Conservation (phyloP, 2,329 filamentous ascomycete genomes). For the Fusarium buharicum region DNA sequence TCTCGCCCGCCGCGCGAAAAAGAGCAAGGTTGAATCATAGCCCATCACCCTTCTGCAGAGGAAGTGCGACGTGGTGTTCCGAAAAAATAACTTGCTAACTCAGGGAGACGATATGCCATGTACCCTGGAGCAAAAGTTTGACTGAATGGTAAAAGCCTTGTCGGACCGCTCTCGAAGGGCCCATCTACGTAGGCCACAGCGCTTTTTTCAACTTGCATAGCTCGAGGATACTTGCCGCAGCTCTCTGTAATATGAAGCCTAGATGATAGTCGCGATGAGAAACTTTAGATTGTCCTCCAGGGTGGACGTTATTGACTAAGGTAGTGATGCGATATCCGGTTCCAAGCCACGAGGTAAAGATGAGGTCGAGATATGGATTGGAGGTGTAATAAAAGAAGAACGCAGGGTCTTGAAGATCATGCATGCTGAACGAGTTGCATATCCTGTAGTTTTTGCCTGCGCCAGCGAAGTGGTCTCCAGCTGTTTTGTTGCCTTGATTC, state of each 20-base stretch:
- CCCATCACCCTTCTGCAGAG: slow-evolving; percentile 66
- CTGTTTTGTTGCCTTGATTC: slow-evolving; percentile 46
- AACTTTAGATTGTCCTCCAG: slow-evolving; percentile 66
- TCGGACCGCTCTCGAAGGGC: slow-evolving; percentile 67
- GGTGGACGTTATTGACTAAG: slow-evolving; percentile 71
- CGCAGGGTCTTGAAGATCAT: slow-evolving; percentile 60
- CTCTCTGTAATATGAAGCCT: slow-evolving; percentile 66
- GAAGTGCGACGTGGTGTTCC: slow-evolving; percentile 61
- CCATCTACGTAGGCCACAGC: slow-evolving; percentile 71
- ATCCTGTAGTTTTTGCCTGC: slow-evolving; percentile 68
- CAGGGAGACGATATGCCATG: slow-evolving; percentile 63
- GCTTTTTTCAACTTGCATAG: slow-evolving; percentile 66
- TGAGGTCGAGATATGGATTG: slow-evolving; percentile 66
- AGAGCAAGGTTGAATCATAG: slow-evolving; percentile 73
- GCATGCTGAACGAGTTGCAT: slow-evolving; percentile 74
- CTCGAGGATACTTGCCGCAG: slow-evolving; percentile 60
- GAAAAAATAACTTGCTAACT: slow-evolving; percentile 68
- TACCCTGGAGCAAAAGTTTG: slow-evolving; percentile 67
- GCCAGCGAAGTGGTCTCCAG: slow-evolving; percentile 70
- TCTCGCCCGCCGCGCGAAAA: slow-evolving; percentile 71
- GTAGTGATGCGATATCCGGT: slow-evolving; percentile 69
- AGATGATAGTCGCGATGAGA: slow-evolving; percentile 72
- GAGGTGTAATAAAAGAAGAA: slow-evolving; percentile 68
- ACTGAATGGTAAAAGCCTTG: slow-evolving; percentile 69
- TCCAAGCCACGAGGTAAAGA: slow-evolving; percentile 67